Conservation (phyloP, 768 basidiomycete genomes). For the Pleurotus tuber-regium region DNA sequence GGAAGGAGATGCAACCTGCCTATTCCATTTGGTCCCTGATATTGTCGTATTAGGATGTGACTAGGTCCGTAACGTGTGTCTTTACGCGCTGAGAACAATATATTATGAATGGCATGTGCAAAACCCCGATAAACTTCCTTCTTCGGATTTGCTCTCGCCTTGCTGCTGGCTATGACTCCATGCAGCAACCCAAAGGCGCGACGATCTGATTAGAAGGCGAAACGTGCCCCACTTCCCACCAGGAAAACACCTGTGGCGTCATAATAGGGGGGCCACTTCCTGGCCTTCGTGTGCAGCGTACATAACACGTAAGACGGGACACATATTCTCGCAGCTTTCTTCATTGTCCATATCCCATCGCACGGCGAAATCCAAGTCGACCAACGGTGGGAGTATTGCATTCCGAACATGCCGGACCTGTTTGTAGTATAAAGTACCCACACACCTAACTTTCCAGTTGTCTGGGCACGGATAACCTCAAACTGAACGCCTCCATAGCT, state of each 20-base stretch:
- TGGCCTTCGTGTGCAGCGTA: not conserved
- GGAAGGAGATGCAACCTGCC: slow-evolving; percentile 4
- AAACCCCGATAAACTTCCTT: slow-evolving; percentile 8
- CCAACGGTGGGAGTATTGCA: not conserved
- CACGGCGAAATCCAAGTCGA: slow-evolving; percentile 5
- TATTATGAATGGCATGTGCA: slow-evolving; percentile 7
- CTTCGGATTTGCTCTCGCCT: slow-evolving; percentile 7
- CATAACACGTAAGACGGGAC: not conserved
- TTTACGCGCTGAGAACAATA: not conserved
- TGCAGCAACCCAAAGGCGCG: not conserved
- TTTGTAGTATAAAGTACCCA: slow-evolving; percentile 1
- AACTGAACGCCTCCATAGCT: not conserved
- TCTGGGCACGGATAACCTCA: not conserved
- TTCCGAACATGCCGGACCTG: slow-evolving; percentile 8
- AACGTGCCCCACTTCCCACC: slow-evolving; percentile 4
- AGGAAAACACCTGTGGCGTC: not conserved
- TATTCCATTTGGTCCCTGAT: slow-evolving; percentile 6
- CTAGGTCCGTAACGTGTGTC: not conserved
- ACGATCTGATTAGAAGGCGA: slow-evolving; percentile 9
- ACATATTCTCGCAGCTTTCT: too few species aligned
- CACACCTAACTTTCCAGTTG: not conserved
- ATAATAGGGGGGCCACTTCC: not conserved
- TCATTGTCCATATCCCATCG: too few species aligned
- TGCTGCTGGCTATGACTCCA: not conserved
- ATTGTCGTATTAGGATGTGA: slow-evolving; percentile 5